Evolutionary conservation across 2,329 filamentous ascomycete species (phyloP).

Genomic region (Alternaria consortialis): DNA sequence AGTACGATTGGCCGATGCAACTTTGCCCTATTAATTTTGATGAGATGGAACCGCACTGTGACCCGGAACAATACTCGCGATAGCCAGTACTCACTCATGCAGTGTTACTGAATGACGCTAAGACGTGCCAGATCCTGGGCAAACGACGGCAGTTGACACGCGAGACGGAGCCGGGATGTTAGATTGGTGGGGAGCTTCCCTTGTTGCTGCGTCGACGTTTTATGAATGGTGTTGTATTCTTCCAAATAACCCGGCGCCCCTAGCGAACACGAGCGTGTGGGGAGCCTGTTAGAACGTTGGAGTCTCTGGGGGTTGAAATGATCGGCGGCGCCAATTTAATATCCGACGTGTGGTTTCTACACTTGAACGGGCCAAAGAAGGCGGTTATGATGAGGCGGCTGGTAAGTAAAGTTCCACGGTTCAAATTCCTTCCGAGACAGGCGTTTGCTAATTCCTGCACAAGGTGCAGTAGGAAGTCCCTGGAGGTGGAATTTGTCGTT

Average conservation of each 20-base stretch:
- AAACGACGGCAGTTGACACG: slow-evolving; percentile 28
- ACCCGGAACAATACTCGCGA: slow-evolving; percentile 30
- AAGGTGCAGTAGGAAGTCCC: too few relatives aligned
- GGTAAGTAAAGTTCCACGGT: too few relatives aligned
- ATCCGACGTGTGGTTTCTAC: neutral
- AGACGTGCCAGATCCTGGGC: slow-evolving; percentile 2
- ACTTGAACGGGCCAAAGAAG: neutral
- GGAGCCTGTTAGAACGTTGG: slow-evolving; percentile 7
- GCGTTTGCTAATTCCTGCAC: too few relatives aligned
- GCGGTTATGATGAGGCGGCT: neutral
- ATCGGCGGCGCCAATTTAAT: neutral
- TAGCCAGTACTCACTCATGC: slow-evolving; percentile 19
- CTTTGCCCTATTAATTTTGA: slow-evolving; percentile 37
- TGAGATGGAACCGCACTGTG: slow-evolving; percentile 21
- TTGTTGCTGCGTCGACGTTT: slow-evolving; percentile 13
- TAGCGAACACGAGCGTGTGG: slow-evolving; percentile 18
- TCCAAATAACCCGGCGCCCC: slow-evolving; percentile 16
- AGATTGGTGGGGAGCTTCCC: slow-evolving; percentile 15
- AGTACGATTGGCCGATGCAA: slow-evolving; percentile 24
- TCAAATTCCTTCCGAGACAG: too few relatives aligned
- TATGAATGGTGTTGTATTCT: slow-evolving; percentile 22
- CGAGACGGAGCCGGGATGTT: slow-evolving; percentile 10
- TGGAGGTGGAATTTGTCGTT: neutral
- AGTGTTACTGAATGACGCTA: slow-evolving; percentile 18
- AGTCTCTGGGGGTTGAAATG: neutral